Percentiles rank a stretch among this genome's conserved stretches.
Evolutionary conservation across 2,329 filamentous ascomycete genomes (phyloP).

Genomic region (Ilyonectria sp.): DNA sequence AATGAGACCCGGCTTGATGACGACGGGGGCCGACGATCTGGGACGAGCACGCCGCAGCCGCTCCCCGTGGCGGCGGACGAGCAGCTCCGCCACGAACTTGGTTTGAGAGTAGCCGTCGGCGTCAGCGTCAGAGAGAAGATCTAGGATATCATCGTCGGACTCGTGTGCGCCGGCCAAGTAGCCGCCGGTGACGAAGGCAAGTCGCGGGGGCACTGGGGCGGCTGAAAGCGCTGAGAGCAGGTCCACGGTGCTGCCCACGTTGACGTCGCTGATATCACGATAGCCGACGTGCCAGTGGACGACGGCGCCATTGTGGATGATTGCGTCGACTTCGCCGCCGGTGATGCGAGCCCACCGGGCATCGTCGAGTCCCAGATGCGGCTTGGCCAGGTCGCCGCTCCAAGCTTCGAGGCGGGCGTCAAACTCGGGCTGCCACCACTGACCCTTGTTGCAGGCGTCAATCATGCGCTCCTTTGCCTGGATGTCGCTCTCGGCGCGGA

Average conservation of each 20-base stretch:
- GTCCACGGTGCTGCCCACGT: slow-evolving; percentile 30
- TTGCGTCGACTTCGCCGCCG: background rate
- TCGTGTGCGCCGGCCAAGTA: slow-evolving; percentile 11
- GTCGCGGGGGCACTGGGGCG: slow-evolving; percentile 13
- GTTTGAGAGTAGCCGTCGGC: slow-evolving; percentile 31
- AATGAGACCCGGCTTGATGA: slow-evolving; percentile 17
- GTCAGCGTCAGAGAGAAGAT: slow-evolving; percentile 12
- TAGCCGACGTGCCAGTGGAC: slow-evolving; percentile 23
- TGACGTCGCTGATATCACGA: slow-evolving; percentile 22
- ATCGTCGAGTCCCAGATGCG: slow-evolving; percentile 8
- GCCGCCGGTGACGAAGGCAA: slow-evolving; percentile 22
- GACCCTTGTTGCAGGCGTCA: slow-evolving; percentile 19
- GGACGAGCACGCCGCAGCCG: slow-evolving; percentile 16
- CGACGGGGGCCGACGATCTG: background rate
- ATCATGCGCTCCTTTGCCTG: slow-evolving; percentile 20
- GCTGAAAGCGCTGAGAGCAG: slow-evolving; percentile 17
- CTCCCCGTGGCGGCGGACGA: slow-evolving; percentile 25
- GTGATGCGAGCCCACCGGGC: slow-evolving; percentile 2
- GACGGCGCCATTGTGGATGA: slow-evolving; percentile 8
- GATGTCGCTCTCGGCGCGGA: slow-evolving; percentile 17
- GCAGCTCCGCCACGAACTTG: slow-evolving; percentile 30
- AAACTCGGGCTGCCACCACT: slow-evolving; percentile 21
- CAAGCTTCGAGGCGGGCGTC: slow-evolving; percentile 23
- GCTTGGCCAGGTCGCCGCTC: slow-evolving; percentile 22
- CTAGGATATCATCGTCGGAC: slow-evolving; percentile 13